Base-by-base conservation (phyloP, 345 rosid genomes). In the Diplotaxis tenuifolia region DNA sequence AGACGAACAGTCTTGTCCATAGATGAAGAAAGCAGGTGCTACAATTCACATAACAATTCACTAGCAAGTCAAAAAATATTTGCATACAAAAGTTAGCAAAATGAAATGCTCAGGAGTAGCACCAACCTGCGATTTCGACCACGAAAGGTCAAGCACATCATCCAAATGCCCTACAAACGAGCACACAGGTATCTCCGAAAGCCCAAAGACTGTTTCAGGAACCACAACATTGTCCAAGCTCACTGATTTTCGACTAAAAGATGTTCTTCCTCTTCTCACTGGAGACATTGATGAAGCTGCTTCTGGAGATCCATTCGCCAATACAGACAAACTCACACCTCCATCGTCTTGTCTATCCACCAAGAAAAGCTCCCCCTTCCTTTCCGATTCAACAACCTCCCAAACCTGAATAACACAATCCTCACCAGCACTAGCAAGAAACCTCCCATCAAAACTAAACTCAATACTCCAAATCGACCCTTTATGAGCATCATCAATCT, bases 1-100 rank as follows among this genome's bases (percentile, higher is more conserved):
- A 94, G 76, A 52, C 98, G 96, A 69, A 94, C 97, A 6, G 98
- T 91, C 83, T 94, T 94, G 83, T 94, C 98, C 97, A 91, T 91
- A 18, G 98, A 94, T 59, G 98, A 91, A 42, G 98, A 94, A 60
- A 94, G 96, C 80, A 94, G 84, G 68, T 81, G 89, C 98, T 94
- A 89, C 29, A 70, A 74, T 67, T 67, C 45, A 52, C 25, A 68
- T 36, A 10, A n/a, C 15, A 68, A 28, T 9, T 54, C 4, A 53
- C 62, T 58, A 67, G 67, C 55, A 62, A 62, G 40, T 2, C 22
- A 7, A 65, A 65, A 47, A 21, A 56, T 21, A 21, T 49, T 34
- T 21, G 34, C 60, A 45, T n/a, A 31, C 11, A 50, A 3, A 25
- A 25, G 28, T 25, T 29, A 67, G 49, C 61, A 57, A 70, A 28